Base-by-base conservation (phyloP, 345 rosid genomes). In the Populus tremula region DNA sequence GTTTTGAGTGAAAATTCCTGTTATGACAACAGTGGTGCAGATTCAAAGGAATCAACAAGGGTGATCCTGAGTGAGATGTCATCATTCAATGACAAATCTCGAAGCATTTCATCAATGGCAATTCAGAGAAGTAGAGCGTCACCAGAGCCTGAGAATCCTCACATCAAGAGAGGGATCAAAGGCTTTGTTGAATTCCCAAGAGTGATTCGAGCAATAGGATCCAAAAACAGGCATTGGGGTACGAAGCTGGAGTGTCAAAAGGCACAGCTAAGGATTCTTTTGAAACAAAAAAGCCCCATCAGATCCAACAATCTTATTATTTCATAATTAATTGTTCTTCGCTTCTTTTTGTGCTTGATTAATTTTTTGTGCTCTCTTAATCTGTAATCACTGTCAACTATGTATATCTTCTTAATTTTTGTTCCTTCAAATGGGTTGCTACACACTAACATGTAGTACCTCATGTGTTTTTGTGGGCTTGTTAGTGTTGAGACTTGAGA, bases 131-230 rank as follows among this genome's bases (percentile, higher is more conserved):
- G 64, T n/a, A 59, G 80, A 80, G 77, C 81, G 12, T 86, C 86
- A 2, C 77, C 86, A n/a, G 91, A 88, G 78, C 69, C 88, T 5
- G 98, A 94, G 83, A 93, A 94, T 85, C 97, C 92, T 13, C 97
- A 94, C 54, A 91, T 90, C 73, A 93, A 81, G 87, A 77, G 92
- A 87, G 99, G 96, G 83, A 94, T 92, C 69, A 90, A 87, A 84
- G 98, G 97, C 77, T 90, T 90, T 41, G 97, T 92, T 2, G 98
- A 93, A 78, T 93, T 94, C 50, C 97, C 94, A 0, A 86, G 90
- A 81, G 91, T 88, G 35, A 87, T 93, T 72, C 84, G 94, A 86
- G 88, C 95, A 33, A 84, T 87, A 8, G 88, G 92, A 81, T 87
- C 95, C 10, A 93, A 84, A 75, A 80, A 87, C 70, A 85, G 90